Base-by-base conservation (phyloP, 805 yeast genomes). In the Ogataea kodamae region DNA sequence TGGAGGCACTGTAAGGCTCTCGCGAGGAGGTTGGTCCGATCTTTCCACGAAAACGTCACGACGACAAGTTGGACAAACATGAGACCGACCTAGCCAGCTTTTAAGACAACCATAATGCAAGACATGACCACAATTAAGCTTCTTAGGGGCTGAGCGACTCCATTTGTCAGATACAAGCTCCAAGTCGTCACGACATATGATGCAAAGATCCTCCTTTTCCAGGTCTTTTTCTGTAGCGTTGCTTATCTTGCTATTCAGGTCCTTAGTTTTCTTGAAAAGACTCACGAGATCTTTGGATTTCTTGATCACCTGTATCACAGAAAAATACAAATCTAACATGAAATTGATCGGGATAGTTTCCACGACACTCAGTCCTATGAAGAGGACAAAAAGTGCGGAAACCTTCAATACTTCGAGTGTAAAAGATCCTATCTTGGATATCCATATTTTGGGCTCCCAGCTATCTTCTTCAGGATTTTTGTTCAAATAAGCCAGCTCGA, bases 21-120 rank as follows among this genome's bases (percentile, higher is more conserved):
- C 12, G 9, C 20, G 20, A 14, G 22, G 22, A 10, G 11, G 18
- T 26, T 28, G 16, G 8, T 23, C 15, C 14, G 30, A 6, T 24
- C 21, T 14, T 9, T 49, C 55, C 30, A 54, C 64, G 43, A 76
- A 70, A 2, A 87, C 94, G 8, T 77, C 74, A 18, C 80, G 67
- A 41, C 96, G 68, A 57, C 98, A 92, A 34, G 89, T 76, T 2
- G 98, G 98, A 63, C 98, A 92, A n/a, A 76, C 74, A 47, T 81
- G 90, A 0, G 96, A 86, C 45, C 95, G 72, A 52, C 85, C 94
- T 47, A 92, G 67, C 98, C 98, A 92, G 46, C 83, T 81, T 51
- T 86, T 83, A 42, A 92, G 68, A 57, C 98, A 92, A 4, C 92
- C 89, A 61, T 82, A 64, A 56, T 92, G 98, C 37, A 90, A 68